These are phyloP conservation scores for Terfezia boudieri DNA, from an alignment of 495 filamentous ascomycete genomes.

Conservation along the genomic window DNA sequence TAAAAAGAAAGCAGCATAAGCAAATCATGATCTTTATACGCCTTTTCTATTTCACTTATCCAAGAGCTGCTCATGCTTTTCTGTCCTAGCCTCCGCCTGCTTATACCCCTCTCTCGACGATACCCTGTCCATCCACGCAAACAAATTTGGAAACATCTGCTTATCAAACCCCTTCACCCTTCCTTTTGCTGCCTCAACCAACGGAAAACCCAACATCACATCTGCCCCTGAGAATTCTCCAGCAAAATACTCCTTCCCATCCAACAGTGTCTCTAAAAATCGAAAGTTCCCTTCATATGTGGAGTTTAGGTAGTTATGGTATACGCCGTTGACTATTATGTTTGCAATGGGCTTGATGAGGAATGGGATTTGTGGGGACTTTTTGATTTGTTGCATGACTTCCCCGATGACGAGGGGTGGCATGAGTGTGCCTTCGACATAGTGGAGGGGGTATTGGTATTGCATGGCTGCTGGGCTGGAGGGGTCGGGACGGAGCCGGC, in stretches of 20 bases:
- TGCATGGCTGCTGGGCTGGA: slow-evolving; percentile 39
- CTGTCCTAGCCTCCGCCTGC: slow-evolving; percentile 18
- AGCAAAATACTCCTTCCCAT: slow-evolving; percentile 44
- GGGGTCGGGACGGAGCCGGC: slow-evolving; percentile 30
- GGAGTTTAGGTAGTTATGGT: slow-evolving; percentile 34
- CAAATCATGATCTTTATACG: no score
- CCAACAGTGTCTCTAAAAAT: slow-evolving; percentile 52
- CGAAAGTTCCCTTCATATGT: slow-evolving; percentile 41
- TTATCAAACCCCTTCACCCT: slow-evolving; percentile 22
- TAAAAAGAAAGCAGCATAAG: no score
- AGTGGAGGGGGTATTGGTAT: slow-evolving; percentile 62
- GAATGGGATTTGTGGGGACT: slow-evolving; percentile 44
- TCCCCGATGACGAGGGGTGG: slow-evolving; percentile 36
- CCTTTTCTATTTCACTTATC: no score
- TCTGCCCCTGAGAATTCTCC: slow-evolving; percentile 59
- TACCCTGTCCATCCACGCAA: slow-evolving; percentile 38
- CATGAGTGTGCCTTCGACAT: slow-evolving; percentile 64
- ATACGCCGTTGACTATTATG: slow-evolving; percentile 40
- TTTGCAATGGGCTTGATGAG: slow-evolving; percentile 60
- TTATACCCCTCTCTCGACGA: slow-evolving; percentile 40
- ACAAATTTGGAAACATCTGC: slow-evolving; percentile 36
- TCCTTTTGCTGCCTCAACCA: slow-evolving; percentile 29
- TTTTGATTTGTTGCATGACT: slow-evolving; percentile 36
- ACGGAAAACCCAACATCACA: slow-evolving; percentile 55
- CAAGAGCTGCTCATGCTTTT: neutral